Evolutionary conservation across 768 basidiomycete species (phyloP), one percentile per base, ranked within the genome.

Genomic region (Collybia nuda): DNA sequence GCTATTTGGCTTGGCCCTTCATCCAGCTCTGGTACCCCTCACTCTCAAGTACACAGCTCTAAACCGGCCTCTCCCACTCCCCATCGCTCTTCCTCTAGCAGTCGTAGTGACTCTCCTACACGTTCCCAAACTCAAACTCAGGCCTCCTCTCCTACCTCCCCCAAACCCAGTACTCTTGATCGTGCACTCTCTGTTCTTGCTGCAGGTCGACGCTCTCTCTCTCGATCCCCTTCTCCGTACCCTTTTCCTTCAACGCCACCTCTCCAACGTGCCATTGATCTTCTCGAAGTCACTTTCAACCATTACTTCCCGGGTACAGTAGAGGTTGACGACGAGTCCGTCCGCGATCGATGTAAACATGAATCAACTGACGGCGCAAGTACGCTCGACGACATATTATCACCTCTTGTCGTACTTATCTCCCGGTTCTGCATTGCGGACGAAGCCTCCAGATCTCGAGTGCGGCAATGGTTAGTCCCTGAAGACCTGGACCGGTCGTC

Each of bases 351-450:
- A 23, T 73, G 71, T 52, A 76, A 74, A 57, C 63, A 64, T 24
- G 83, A 85, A 56, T 62, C 67, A 1, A 3, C 32, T 3, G 32
- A 32, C 9, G 66, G 68, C 3, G 84, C 84, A 12, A 71, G 79
- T 41, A 69, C 79, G 21, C 63, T 95, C 36, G 94, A 98, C 60
- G 93, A 96, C 46, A 62, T 84, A 1, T 70, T 95, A 32, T 77
- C 84, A 3, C 94, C 94, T 1, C 70, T 97, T 9, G 75, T 87
- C 19, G 70, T 95, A 12, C 77, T 98, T 35, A 65, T 97, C 42
- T 80, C 85, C 5, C 80, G 86, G 51, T 68, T 93, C 36, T 88
- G 86, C 53, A 65, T 75, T 15, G 88, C 79, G 2, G 84, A 88
- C 56, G 82, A 83, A 48, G 69, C 65, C 2, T 77, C 80, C 15